Evolutionary conservation across 305 asterid genomes (phyloP), one percentile per base, ranked within the genome.

Genomic region (Fraxinus platypoda): DNA sequence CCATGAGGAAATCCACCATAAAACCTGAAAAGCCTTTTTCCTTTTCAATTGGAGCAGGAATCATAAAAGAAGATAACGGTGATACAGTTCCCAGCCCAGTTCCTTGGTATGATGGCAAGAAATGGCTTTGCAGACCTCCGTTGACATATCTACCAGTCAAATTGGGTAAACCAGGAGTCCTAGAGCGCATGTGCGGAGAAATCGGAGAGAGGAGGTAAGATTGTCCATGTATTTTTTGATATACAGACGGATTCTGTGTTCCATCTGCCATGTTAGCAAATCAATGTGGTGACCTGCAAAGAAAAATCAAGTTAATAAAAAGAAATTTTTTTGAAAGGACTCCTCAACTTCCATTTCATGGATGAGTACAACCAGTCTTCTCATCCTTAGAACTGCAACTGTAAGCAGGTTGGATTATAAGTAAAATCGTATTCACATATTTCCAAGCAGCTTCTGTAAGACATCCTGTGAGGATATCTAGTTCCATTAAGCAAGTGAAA

Each of bases 21-120:
- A 77, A 77, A 30, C 81, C 11, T 6, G 38, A 11, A 57, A 77
- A 54, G 26, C 81, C 81, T 54, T 77, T 77, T 6, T 71, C 75
- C 75, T 71, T 71, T 71, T 71, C 75, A 4, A 71, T 6, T 71
- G 75, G 75, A 71, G 75, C 75, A 15, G 25, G 75, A 13, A 71
- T 31, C 75, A 71, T 13, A 30, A 71, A 31, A 17, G 75, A 35
- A 71, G 75, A 71, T 17, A 71, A 17, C 23, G 41, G 75, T 13
- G 75, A 71, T 71, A 15, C 12, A 4, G 25, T 70, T 28, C 33
- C 23, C 41, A 30, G 21, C 23, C 75, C 75, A 28, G n/a, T 71
- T 31, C 43, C 75, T 13, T 15, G 23, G 23, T 30, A 70, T 70
- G 75, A 70, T 71, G 43, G 38, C 25, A 71, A 15, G 13, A 71